Evolutionary conservation across 352 stramenopile species (phyloP).

Genomic region (Aphanomyces euteiches): DNA sequence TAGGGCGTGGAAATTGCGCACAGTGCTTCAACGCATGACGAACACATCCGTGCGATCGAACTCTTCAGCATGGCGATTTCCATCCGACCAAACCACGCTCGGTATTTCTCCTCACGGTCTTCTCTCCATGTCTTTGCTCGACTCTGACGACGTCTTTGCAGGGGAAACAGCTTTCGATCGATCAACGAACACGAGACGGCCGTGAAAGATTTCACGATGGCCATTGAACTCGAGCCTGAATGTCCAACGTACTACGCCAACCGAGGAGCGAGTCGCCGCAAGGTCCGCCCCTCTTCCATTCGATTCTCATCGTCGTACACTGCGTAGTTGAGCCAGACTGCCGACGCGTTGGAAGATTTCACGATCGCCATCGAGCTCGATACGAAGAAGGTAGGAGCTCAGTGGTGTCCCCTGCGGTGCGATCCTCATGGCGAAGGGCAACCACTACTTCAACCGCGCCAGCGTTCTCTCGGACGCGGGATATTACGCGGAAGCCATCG

Average conservation of each 20-base stretch:
- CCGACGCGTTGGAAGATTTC: constrained; percentile 61
- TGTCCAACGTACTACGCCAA: constrained; percentile 71
- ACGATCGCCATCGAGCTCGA: constrained; percentile 69
- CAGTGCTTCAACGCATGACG: constrained; percentile 47
- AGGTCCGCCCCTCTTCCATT: constrained; percentile 26
- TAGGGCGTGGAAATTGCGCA: constrained; percentile 60
- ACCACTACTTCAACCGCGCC: constrained; percentile 72
- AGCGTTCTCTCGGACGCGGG: constrained; percentile 61
- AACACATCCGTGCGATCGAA: constrained; percentile 71
- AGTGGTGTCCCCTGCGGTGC: background rate
- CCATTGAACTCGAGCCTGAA: constrained; percentile 60
- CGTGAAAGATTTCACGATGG: constrained; percentile 52
- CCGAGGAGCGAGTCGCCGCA: constrained; percentile 64
- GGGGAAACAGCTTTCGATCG: constrained; percentile 62
- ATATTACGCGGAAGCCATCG: constrained; percentile 62
- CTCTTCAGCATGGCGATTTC: constrained; percentile 70
- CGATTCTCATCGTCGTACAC: no score
- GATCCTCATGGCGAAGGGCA: constrained; percentile 30
- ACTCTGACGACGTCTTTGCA: background rate
- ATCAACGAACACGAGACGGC: constrained; percentile 67
- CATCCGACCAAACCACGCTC: constrained; percentile 57
- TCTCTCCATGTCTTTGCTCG: background rate
- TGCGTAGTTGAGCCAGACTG: constrained; percentile 43
- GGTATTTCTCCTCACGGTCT: constrained; percentile 62
- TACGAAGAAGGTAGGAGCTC: constrained; percentile 41